Percentiles rank a stretch among this genome's conserved stretches.
Evolutionary conservation across 2,329 filamentous ascomycete genomes (phyloP).

Genomic region (Geosmithia putterillii): DNA sequence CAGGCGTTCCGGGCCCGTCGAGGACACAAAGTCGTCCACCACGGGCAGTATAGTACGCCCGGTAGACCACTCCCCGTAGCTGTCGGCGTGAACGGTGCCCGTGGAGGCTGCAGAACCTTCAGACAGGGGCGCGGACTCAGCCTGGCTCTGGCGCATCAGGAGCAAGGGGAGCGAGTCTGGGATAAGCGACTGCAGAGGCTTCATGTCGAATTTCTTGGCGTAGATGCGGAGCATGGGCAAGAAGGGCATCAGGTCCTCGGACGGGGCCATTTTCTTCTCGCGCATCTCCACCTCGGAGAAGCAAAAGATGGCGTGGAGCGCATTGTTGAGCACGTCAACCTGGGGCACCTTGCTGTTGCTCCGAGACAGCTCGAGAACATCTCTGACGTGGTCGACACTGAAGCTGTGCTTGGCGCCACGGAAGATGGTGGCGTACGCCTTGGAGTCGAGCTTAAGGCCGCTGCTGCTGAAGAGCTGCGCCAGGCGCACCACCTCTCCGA

Average conservation of each 20-base stretch:
- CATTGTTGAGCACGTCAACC: conserved; percentile 20
- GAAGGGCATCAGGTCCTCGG: conserved; percentile 26
- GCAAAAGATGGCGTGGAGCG: conserved; percentile 36
- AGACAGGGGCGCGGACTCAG: too few species aligned
- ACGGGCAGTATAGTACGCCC: conserved; percentile 18
- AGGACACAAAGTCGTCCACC: conserved; percentile 16
- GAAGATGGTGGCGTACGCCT: conserved; percentile 59
- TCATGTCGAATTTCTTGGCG: conserved; percentile 31
- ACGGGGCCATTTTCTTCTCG: conserved; percentile 13
- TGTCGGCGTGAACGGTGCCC: background rate
- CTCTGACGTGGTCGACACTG: conserved; percentile 38
- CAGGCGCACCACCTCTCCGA: conserved; percentile 1
- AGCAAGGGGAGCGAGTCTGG: conserved; percentile 21
- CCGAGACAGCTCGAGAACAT: conserved; percentile 19
- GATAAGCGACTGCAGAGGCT: conserved; percentile 27
- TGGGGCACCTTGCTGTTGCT: conserved; percentile 35
- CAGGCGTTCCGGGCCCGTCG: conserved; percentile 10
- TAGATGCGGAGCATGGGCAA: conserved; percentile 36
- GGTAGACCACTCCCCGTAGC: conserved; percentile 13
- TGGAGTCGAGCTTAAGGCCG: conserved; percentile 48
- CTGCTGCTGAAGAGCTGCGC: conserved; percentile 10
- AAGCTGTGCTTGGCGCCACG: conserved; percentile 51
- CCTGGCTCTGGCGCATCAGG: conserved; percentile 4
- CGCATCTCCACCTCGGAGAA: conserved; percentile 26
- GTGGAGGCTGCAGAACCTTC: too few species aligned